Conservation (phyloP, 345 rosid genomes). For the Sapria himalayana region DNA sequence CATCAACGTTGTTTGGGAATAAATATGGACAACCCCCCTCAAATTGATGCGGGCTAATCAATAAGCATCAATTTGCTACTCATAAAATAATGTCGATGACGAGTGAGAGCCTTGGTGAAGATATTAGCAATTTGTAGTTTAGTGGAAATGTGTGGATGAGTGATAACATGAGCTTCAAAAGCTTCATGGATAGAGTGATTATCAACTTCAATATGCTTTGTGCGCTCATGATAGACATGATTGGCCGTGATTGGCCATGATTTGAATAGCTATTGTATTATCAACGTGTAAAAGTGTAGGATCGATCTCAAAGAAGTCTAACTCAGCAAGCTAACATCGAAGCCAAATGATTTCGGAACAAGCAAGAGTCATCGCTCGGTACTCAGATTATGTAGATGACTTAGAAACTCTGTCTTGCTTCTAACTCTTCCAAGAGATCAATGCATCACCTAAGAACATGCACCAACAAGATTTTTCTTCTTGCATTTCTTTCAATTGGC, state of each 20-base stretch:
- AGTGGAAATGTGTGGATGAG: not conserved
- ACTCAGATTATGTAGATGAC: not conserved
- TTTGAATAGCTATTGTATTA: not conserved
- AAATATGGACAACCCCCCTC: no score
- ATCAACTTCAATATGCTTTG: no score
- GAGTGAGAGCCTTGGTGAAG: not conserved
- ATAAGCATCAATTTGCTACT: not conserved
- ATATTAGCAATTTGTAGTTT: not conserved
- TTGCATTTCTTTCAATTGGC: no score
- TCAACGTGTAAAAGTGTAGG: not conserved
- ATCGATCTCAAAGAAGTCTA: not conserved
- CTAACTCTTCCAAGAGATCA: conserved; percentile 1
- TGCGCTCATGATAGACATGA: no score
- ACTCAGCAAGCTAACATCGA: not conserved
- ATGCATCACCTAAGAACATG: not conserved
- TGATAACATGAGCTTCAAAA: no score
- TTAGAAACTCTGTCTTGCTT: not conserved
- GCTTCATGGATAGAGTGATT: no score
- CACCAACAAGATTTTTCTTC: no score
- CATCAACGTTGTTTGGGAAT: no score
- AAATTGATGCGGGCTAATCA: not conserved
- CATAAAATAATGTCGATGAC: not conserved
- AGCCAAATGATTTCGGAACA: not conserved
- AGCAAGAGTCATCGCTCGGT: not conserved
- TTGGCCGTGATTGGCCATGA: not conserved